A percentile compares a stretch with the other conserved stretches of the same genome.
Conservation (phyloP, 2,329 filamentous ascomycete genomes). For the Gnomoniopsis smithogilvyi region DNA sequence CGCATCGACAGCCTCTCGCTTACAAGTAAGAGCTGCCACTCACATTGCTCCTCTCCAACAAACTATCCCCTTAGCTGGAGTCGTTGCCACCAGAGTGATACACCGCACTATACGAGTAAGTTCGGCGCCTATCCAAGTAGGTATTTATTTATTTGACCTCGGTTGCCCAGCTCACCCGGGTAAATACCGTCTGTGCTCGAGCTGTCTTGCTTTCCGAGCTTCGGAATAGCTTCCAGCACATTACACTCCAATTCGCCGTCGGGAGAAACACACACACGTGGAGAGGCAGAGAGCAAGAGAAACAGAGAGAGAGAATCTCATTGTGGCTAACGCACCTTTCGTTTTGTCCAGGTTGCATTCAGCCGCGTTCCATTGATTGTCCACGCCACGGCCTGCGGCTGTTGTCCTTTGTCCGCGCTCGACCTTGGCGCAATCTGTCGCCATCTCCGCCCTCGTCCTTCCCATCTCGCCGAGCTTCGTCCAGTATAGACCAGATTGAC, state of each 20-base stretch:
- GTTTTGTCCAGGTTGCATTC: not conserved
- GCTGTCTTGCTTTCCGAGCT: not conserved
- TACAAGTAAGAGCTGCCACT: not conserved
- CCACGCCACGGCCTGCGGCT: not conserved
- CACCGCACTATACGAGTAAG: not conserved
- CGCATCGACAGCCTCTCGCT: not conserved
- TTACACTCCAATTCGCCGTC: not conserved
- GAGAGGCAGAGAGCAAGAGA: not conserved
- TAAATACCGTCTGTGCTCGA: not conserved
- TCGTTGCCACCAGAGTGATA: not conserved
- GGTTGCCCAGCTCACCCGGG: not conserved
- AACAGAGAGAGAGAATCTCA: not conserved
- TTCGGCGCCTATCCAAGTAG: too few species aligned
- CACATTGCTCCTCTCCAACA: not conserved
- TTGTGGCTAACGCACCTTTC: not conserved
- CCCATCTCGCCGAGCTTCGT: not conserved
- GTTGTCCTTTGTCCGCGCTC: slow-evolving; percentile 10
- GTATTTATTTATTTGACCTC: not conserved
- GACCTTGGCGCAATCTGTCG: not conserved
- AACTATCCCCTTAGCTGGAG: too few species aligned
- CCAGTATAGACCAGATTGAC: not conserved
- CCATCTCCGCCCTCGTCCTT: not conserved
- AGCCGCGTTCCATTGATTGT: not conserved
- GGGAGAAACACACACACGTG: too few species aligned
- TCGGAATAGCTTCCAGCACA: not conserved